Evolutionary conservation across 139 green algal genomes (phyloP), one percentile per base, ranked within the genome.

Genomic region (Chlorella sp.): DNA sequence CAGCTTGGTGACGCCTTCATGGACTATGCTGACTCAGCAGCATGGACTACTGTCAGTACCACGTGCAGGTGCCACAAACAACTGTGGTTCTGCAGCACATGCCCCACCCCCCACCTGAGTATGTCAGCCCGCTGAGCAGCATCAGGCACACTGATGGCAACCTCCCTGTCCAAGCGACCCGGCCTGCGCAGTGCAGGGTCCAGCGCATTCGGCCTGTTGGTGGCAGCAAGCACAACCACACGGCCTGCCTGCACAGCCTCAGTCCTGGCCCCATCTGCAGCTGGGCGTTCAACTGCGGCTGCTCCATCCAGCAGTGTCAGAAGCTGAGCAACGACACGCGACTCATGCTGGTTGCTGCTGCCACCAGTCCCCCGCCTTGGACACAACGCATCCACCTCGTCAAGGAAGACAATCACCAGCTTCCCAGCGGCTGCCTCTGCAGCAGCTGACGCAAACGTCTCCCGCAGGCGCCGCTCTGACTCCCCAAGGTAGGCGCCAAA

Each of bases 241-340:
- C 78, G 74, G 5, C 74, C 79, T n/a, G n/a, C n/a, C n/a, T n/a
- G n/a, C n/a, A n/a, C n/a, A n/a, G n/a, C n/a, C n/a, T n/a, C n/a
- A n/a, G n/a, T n/a, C n/a, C n/a, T n/a, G n/a, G n/a, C n/a, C n/a
- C n/a, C n/a, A n/a, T n/a, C n/a, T n/a, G n/a, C n/a, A n/a, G n/a
- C n/a, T n/a, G n/a, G n/a, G n/a, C n/a, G n/a, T n/a, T n/a, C n/a
- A n/a, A n/a, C 10, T 55, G 42, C 10, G 49, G 62, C 67, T 4
- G 83, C 78, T 2, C 85, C 88, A 66, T 98, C 94, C 67, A 98
- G 79, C 26, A 98, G 86, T 1, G 94, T 98, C 4, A 98, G 87
- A 68, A 98, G 83, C 82, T 98, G 94, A 2, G 91, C 90, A 5
- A 97, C 94, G 1, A 98, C 79, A 0, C 93, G 78, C 20, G 87